Evolutionary conservation across 2,329 filamentous ascomycete genomes (phyloP), one percentile per base, ranked within the genome.

Genomic region (Balansia obtecta): DNA sequence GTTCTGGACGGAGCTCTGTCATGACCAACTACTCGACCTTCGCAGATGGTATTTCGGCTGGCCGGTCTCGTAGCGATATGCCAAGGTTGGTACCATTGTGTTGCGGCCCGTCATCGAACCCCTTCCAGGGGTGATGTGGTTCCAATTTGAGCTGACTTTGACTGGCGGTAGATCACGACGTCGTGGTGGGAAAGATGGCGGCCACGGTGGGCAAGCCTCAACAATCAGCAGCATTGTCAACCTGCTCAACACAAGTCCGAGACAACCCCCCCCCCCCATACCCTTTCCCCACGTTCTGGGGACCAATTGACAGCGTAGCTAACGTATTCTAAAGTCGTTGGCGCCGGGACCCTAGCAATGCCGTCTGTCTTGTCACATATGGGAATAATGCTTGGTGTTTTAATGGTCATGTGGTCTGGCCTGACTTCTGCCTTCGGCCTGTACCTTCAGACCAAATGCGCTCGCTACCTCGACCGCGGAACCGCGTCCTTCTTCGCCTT

Each of bases 341-440:
- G 93, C 51, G 91, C 93, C 37, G 93, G 93, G 49, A 90, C 94
- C 2, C 80, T 98, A 41, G 93, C 91, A 46, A 83, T 96, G 90
- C 91, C 91, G n/a, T 83, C 88, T 6, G 91, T 93, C 43, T 81
- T 98, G 68, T 93, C 89, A 13, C 89, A 95, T 62, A 95, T 97
- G 82, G 93, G 93, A 61, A 90, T 98, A 58, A 72, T 86, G 56
- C 77, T 96, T 33, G 93, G 93, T 42, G 77, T 83, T 34, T 70
- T 90, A 50, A 80, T 97, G 42, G 93, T 98, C 53, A 49, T 95
- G 15, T 98, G 93, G 90, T 91, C 91, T 33, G 93, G 87, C 46
- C 64, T 89, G 39, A 93, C 88, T 4, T 83, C 91, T 20, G 88
- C 87, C 45, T 95, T 98, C 61, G 93, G 93, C 20, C 79, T 98